phyloP scores from a whole-genome alignment of 208 protist species.

The Acanthamoeba divionensis region DNA sequence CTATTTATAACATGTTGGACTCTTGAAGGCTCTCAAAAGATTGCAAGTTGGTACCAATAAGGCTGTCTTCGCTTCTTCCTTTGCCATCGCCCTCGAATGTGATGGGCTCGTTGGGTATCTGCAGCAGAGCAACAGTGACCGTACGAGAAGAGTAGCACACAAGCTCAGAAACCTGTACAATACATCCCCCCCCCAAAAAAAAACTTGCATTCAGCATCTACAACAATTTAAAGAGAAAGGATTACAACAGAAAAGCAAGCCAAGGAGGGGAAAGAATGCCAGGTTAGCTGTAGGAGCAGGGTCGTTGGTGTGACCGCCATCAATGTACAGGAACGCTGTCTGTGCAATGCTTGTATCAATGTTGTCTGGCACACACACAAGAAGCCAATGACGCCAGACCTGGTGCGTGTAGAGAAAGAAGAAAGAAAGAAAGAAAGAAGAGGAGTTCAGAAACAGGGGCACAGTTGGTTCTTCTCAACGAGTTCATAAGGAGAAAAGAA shows the following conservation, averaged over 20 bases:
- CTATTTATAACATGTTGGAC: neutral
- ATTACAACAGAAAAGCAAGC: neutral
- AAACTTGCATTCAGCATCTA: neutral
- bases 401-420: neutral
- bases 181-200: neutral
- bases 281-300: neutral
- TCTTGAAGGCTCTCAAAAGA: neutral
- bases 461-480: too few relatives aligned
- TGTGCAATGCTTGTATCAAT: neutral
- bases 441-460: neutral
- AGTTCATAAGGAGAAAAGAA: neutral
- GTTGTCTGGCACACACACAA: slow-evolving; percentile 58
- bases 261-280: slow-evolving; percentile 2
- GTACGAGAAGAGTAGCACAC: neutral
- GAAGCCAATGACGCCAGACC: slow-evolving; percentile 61
- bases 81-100: slow-evolving; percentile 53
- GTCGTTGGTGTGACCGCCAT: slow-evolving; percentile 53
- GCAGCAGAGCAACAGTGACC: slow-evolving; percentile 42
- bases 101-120: slow-evolving; percentile 72
- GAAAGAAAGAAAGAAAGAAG: neutral
- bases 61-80: slow-evolving; percentile 59
- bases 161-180: slow-evolving; percentile 2
- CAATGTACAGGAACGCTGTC: slow-evolving; percentile 56
- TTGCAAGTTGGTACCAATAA: slow-evolving; percentile 54
- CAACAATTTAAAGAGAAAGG: neutral